Conservation (phyloP, 2,329 filamentous ascomycete species). For the Epichloe uncinata region DNA sequence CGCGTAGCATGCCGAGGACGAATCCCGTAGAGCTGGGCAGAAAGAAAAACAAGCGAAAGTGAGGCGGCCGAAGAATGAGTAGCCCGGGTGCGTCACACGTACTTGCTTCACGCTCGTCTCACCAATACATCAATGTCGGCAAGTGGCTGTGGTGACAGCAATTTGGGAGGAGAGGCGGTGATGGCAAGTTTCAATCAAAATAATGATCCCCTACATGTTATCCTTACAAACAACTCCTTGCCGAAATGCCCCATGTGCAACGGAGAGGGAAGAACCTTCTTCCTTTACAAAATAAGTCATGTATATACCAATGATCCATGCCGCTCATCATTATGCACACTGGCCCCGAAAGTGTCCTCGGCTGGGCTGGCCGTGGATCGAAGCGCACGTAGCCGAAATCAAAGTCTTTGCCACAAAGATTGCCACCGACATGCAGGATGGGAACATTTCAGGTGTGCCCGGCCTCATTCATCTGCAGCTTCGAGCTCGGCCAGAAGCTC, state of each 20-base stretch:
- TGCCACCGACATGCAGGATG: too few species aligned
- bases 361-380: background rate
- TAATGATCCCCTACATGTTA: background rate
- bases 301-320: background rate
- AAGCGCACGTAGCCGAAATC: background rate
- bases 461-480: slow-evolving; percentile 16
- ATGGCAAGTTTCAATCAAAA: background rate
- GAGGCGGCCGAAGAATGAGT: too few species aligned
- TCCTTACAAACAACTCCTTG: slow-evolving; percentile 1
- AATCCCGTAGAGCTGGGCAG: too few species aligned
- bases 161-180: too few species aligned
- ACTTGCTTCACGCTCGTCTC: too few species aligned
- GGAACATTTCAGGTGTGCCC: too few species aligned
- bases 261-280: background rate
- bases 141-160: too few species aligned
- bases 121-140: too few species aligned
- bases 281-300: background rate
- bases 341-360: background rate
- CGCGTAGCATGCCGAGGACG: too few species aligned
- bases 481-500: slow-evolving; percentile 50
- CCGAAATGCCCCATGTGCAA: background rate
- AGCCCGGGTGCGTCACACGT: too few species aligned
- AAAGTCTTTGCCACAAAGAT: background rate
- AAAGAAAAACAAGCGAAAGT: too few species aligned
- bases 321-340: slow-evolving; percentile 1